These are phyloP conservation scores for Penicillium sp. DNA, from an alignment of 2,329 filamentous ascomycete genomes.

Conservation along the genomic window DNA sequence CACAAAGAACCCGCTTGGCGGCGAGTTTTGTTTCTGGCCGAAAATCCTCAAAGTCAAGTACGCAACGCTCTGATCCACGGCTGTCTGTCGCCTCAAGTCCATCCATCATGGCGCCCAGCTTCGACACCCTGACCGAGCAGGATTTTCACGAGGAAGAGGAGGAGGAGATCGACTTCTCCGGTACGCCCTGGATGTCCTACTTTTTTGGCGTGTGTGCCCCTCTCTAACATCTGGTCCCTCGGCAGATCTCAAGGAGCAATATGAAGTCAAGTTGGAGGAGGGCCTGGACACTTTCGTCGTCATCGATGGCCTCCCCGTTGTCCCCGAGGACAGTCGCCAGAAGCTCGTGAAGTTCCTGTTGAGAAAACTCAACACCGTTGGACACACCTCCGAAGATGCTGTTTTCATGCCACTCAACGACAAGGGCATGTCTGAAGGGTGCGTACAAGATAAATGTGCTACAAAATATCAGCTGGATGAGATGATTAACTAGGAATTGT, in stretches of 20 bases:
- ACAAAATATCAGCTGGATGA: neutral
- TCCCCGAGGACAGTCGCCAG: constrained; percentile 85
- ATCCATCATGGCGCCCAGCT: constrained; percentile 83
- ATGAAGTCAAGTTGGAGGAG: constrained; percentile 93
- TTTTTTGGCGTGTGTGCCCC: constrained; percentile 29
- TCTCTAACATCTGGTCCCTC: constrained; percentile 22
- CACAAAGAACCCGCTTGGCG: constrained; percentile 37
- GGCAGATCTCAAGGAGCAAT: constrained; percentile 83
- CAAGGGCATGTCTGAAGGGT: constrained; percentile 83
- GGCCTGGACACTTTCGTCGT: constrained; percentile 96
- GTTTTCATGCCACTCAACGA: constrained; percentile 94
- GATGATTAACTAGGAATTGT: constrained; percentile 19
- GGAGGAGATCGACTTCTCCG: constrained; percentile 89
- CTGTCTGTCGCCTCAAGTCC: constrained; percentile 25
- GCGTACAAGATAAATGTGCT: constrained; percentile 38
- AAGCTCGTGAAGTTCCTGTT: constrained; percentile 96
- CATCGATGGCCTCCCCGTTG: constrained; percentile 87
- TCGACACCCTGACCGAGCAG: constrained; percentile 88
- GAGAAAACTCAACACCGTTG: constrained; percentile 86
- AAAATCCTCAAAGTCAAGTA: constrained; percentile 35
- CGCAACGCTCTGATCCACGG: constrained; percentile 26
- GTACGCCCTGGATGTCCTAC: constrained; percentile 38
- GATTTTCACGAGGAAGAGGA: constrained; percentile 89
- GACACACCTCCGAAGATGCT: constrained; percentile 80
- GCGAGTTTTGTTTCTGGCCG: constrained; percentile 39